Evolutionary conservation across 306 rosid species (phyloP), one percentile per base, ranked within the genome.

Genomic region (Citrullus mucosospermus): DNA sequence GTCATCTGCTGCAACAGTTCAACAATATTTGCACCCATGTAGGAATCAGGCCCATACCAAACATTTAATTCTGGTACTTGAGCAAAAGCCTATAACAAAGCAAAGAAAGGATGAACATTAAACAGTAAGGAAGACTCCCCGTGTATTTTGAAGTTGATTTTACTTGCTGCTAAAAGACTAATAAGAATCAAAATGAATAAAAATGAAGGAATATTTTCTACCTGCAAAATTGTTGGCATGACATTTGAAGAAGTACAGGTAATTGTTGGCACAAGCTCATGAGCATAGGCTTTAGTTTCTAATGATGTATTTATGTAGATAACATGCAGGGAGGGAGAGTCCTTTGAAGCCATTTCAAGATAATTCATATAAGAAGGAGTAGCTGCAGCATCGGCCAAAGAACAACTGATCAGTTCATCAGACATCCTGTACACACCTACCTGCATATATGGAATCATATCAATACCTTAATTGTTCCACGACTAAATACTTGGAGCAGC

Each of bases 171-270:
- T 81, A 76, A 46, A 30, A 58, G 57, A 77, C 6, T 22, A 25
- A 28, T 9, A 61, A 43, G 68, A 36, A 79, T 14, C 67, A n/a
- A 14, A 43, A 77, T 46, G 22, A 72, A 30, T 77, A 70, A 22
- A 60, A 41, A 43, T 17, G n/a, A 62, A 62, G 44, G 34, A 67
- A 68, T 78, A 69, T 8, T 30, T 78, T 86, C 74, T 75, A 94
- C 98, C 96, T 92, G 97, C 68, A 94, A 84, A 84, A 94, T 89
- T 62, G 99, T 95, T 81, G 85, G 99, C 83, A 95, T 91, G 65
- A 95, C 98, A 84, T 95, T 95, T 80, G 99, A 95, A 72, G 99
- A 95, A 78, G 97, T 95, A 78, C 99, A 95, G 46, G 99, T 95
- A 80, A 95, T 94, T 38, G 98, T 94, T n/a, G 97, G 98, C 79